These are phyloP conservation scores for Usnea hakonensis DNA, from an alignment of 495 filamentous ascomycete species.

Conservation along the genomic window DNA sequence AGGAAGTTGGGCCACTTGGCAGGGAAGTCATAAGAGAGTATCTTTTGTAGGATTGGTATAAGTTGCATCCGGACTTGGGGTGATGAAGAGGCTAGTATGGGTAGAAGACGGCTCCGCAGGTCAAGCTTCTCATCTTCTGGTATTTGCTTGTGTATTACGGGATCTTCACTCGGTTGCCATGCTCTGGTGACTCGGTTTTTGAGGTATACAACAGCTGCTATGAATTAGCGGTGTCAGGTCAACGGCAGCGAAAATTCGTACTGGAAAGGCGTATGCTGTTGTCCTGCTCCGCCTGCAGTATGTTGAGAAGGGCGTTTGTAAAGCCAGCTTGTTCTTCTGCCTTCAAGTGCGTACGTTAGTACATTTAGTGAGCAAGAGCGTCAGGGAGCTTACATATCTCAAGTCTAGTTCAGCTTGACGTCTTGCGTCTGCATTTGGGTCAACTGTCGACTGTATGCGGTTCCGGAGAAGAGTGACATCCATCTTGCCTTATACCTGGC, in stretches of 20 bases:
- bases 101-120: constrained; percentile 79
- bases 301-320: constrained; percentile 81
- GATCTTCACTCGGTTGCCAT: constrained; percentile 74
- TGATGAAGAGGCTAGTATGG: constrained; percentile 72
- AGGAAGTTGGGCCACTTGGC: constrained; percentile 88
- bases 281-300: constrained; percentile 81
- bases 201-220: constrained; percentile 84
- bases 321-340: constrained; percentile 88
- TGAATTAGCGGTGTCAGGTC: constrained; percentile 14
- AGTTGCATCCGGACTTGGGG: constrained; percentile 81
- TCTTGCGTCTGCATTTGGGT: constrained; percentile 74
- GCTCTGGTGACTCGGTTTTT: constrained; percentile 92
- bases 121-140: constrained; percentile 81
- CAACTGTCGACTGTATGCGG: constrained; percentile 82
- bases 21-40: constrained; percentile 91
- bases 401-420: constrained; percentile 85
- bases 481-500: constrained; percentile 50
- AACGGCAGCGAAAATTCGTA: constrained; percentile 39
- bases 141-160: constrained; percentile 53
- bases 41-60: constrained; percentile 87
- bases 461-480: constrained; percentile 78
- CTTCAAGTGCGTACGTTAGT: constrained; percentile 40
- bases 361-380: background rate
- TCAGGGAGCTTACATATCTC: constrained; percentile 63
- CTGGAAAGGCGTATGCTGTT: constrained; percentile 75